Evolutionary conservation across 1,284 basidiomycete genomes (phyloP), one percentile per base, ranked within the genome.

Genomic region (Violaceomyces palustris): DNA sequence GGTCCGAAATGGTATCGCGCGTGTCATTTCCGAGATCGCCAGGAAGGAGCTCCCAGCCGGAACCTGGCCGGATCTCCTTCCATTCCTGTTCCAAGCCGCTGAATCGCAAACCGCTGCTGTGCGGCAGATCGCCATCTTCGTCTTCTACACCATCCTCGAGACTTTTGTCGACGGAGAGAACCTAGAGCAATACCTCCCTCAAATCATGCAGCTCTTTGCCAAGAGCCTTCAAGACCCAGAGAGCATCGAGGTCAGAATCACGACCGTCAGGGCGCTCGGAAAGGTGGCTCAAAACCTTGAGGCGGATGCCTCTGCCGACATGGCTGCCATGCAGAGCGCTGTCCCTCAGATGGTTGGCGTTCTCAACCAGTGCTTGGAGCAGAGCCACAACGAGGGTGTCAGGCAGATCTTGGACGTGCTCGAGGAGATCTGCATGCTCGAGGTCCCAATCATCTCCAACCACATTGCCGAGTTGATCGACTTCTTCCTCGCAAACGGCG

Each of bases 241-340:
- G 74, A 91, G 86, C 58, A 78, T 86, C 35, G 88, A 92, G 64
- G 90, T 98, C 50, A 81, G 92, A 45, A 84, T 97, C 48, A 96
- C 88, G 33, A 89, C 92, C 27, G 43, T 36, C 49, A 85, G 90
- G 61, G 85, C 88, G 24, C 79, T 98, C 38, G 91, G 91, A 54
- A 85, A 89, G 59, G 82, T 99, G 37, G 89, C 92, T 17, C 89
- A 93, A 74, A 96, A 91, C 75, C 85, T 98, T 50, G 88, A 92
- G 59, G 69, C 79, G 22, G 88, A 89, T 45, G 88, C 96, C 72
- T 92, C 91, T 76, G 78, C 77, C 32, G 87, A 92, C 60, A 83
- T 98, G 85, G 86, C 86, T 79, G 79, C 86, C 10, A 93, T 93
- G 80, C 94, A 97, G 79, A 77, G 77, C 12, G 82, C 94, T 38